A percentile compares a stretch with the other conserved stretches of the same genome.
Evolutionary conservation across 2,329 filamentous ascomycete genomes (phyloP).

Genomic region (Ustulina deusta): DNA sequence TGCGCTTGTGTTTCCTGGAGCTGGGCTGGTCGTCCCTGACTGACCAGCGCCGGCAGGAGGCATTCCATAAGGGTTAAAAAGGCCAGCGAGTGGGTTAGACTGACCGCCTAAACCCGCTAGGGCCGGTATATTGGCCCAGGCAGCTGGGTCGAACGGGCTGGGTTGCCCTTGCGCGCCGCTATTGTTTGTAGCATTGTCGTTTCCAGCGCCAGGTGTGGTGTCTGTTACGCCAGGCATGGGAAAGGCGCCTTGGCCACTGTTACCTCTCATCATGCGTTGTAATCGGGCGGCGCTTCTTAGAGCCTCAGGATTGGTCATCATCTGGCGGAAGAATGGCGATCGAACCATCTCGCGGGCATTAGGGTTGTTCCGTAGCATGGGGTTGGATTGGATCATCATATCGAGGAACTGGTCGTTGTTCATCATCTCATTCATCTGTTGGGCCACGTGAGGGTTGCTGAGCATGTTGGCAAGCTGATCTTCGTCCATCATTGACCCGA

Average conservation of each 20-base stretch:
- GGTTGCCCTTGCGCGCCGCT: slow-evolving; percentile 45
- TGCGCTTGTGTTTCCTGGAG: slow-evolving; percentile 37
- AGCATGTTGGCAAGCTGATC: slow-evolving; percentile 88
- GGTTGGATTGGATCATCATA: slow-evolving; percentile 93
- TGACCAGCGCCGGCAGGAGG: slow-evolving; percentile 25
- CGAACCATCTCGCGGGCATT: slow-evolving; percentile 86
- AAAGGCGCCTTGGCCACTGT: slow-evolving; percentile 69
- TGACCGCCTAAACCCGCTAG: slow-evolving; percentile 44
- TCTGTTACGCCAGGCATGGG: slow-evolving; percentile 93
- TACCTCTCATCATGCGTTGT: slow-evolving; percentile 76
- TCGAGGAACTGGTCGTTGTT: slow-evolving; percentile 95
- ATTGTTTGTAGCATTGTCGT: slow-evolving; percentile 51
- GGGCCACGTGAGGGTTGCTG: slow-evolving; percentile 86
- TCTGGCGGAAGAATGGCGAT: slow-evolving; percentile 87
- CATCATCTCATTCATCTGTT: slow-evolving; percentile 92
- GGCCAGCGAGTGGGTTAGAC: slow-evolving; percentile 53
- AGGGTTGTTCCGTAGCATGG: slow-evolving; percentile 62
- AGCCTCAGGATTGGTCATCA: slow-evolving; percentile 92
- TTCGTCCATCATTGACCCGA: slow-evolving; percentile 79
- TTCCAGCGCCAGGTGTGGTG: slow-evolving; percentile 73
- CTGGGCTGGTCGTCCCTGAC: slow-evolving; percentile 48
- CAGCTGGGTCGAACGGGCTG: slow-evolving; percentile 60
- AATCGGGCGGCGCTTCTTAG: slow-evolving; percentile 86
- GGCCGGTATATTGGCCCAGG: slow-evolving; percentile 52
- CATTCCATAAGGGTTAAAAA: slow-evolving; percentile 58